Base-by-base conservation (phyloP, 2,329 filamentous ascomycete genomes). In the Botrytis sinoallii region DNA sequence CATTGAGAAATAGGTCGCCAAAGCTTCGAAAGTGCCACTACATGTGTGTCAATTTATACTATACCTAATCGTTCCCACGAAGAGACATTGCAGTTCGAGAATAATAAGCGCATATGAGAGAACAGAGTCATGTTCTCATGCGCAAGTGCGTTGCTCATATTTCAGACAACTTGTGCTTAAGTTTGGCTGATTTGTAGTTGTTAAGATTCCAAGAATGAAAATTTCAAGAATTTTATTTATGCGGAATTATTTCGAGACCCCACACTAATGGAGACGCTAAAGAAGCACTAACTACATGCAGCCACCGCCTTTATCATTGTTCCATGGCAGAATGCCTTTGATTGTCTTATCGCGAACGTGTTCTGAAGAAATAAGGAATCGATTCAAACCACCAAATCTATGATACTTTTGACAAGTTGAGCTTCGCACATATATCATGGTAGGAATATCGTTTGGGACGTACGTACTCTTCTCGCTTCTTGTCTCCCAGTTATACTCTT, bases 11-110 rank as follows among this genome's bases (percentile, higher is more conserved):
- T 85, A 83, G 84, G 85, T 87, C 91, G 87, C 86, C 85, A 93
- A 94, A 94, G 93, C 93, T 96, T 96, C 93, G 93, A 96, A 93
- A 93, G 92, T 91, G 93, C 93, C 93, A 84, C 77, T 72, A 59
- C 61, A 52, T 59, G 60, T 60, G 73, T 48, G 61, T 70, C 40
- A 60, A 68, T 42, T 52, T 18, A 66, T 71, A 71, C 40, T 8
- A 42, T 71, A 63, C 69, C 67, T 69, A 42, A 32, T 1, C 35
- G 2, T 22, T 55, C 25, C 16, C 7, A 7, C 20, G 7, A 42
- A 55, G 3, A 29, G 4, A n/a, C 9, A 20, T 68, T 35, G 44
- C 4, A 52, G 4, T 67, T 35, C 22, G 1, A 57, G 7, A 8
- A 20, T 6, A 29, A 8, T 22, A 9, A 38, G 22, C 32, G n/a